These are phyloP conservation scores for Pleurotus giganteus DNA, from an alignment of 768 basidiomycete genomes.

Conservation along the genomic window DNA sequence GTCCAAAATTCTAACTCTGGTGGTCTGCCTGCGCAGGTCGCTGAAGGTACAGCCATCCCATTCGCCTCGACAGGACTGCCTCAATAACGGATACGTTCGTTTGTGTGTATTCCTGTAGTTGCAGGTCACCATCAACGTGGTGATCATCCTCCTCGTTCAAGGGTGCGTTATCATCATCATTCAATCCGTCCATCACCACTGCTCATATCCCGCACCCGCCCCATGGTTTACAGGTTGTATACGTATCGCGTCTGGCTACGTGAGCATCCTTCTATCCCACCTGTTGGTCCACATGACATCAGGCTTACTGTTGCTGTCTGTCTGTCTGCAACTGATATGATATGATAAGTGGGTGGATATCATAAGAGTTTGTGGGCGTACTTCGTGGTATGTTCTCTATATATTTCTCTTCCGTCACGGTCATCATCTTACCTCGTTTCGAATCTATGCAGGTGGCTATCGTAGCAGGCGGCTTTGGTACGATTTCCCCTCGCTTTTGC, in stretches of 20 bases:
- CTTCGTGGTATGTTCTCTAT: background rate
- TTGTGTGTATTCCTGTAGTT: background rate
- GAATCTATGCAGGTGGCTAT: background rate
- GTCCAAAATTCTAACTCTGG: constrained; percentile 1
- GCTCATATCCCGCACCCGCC: background rate
- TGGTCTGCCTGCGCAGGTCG: background rate
- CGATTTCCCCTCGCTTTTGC: background rate
- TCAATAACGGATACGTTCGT: background rate
- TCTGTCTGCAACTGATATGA: background rate
- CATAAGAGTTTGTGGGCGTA: background rate
- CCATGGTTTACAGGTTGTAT: background rate
- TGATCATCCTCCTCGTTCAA: constrained; percentile 26
- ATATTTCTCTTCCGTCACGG: background rate
- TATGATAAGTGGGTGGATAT: background rate
- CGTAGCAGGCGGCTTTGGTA: constrained; percentile 6
- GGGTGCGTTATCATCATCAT: constrained; percentile 18
- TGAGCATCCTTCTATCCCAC: background rate
- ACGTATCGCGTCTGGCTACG: constrained; percentile 7
- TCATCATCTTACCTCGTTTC: no score
- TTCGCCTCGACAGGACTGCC: background rate
- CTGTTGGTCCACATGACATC: background rate
- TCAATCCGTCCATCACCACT: no score
- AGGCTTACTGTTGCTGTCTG: no score
- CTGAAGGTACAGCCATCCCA: background rate
- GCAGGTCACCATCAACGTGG: constrained; percentile 24